Conservation (phyloP, 192 early-diverging fungal genomes). For the Rhizoclosmatium globosum region DNA sequence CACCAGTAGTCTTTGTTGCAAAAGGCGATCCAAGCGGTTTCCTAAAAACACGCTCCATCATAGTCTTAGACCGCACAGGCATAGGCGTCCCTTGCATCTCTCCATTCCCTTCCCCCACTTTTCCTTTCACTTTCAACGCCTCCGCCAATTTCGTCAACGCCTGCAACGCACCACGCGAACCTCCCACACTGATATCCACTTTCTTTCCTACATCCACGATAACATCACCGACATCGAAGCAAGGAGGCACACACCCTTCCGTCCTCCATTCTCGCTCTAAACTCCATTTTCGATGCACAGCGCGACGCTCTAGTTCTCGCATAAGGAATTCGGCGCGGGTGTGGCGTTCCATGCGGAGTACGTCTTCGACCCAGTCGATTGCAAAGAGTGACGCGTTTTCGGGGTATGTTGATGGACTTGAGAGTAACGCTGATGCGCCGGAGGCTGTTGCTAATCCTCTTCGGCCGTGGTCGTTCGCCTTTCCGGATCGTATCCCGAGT, state of each 20-base stretch:
- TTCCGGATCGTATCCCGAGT: not conserved
- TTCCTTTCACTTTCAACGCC: not conserved
- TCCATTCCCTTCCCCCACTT: not conserved
- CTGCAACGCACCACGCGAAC: not conserved
- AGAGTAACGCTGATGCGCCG: not conserved
- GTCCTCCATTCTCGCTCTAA: constrained; percentile 16
- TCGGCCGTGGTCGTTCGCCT: not conserved
- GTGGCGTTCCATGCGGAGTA: constrained; percentile 33
- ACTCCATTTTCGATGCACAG: constrained; percentile 5
- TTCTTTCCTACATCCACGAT: constrained; percentile 8
- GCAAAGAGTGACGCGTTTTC: constrained; percentile 1
- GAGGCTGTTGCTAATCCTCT: not conserved
- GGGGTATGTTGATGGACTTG: not conserved
- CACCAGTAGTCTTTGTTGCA: not conserved
- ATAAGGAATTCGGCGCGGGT: constrained; percentile 26
- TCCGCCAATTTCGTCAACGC: not conserved
- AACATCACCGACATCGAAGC: not conserved
- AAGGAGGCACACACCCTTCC: not conserved
- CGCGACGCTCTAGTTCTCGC: constrained; percentile 21
- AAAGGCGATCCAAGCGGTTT: not conserved
- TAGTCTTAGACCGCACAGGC: not conserved
- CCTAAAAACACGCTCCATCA: constrained; percentile 17
- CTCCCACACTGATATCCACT: not conserved
- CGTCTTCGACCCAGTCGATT: constrained; percentile 21
- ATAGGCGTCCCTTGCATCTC: not conserved